These are phyloP conservation scores for Acer saccharum DNA, from an alignment of 345 rosid genomes.

Conservation along the genomic window DNA sequence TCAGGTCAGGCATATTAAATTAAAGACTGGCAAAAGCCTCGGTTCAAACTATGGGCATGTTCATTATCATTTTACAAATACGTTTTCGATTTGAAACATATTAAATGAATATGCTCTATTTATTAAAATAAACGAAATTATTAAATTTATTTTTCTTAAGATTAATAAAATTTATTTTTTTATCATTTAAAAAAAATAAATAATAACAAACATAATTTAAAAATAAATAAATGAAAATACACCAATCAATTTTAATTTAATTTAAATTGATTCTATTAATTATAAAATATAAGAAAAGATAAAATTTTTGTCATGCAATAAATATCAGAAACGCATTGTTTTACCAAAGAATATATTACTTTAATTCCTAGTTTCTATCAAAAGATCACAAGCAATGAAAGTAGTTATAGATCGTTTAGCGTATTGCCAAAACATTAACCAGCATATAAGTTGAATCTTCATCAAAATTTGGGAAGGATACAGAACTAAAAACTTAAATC, in stretches of 20 bases:
- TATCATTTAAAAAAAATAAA: too few species aligned
- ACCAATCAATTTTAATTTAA: too few species aligned
- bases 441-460: background rate
- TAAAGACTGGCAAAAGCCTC: background rate
- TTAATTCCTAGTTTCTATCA: background rate
- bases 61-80: too few species aligned
- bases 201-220: too few species aligned
- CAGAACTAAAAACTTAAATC: background rate
- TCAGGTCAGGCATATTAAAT: background rate
- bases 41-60: background rate
- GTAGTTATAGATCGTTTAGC: background rate
- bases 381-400: background rate
- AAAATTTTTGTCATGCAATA: background rate
- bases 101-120: too few species aligned
- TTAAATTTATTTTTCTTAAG: too few species aligned
- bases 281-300: too few species aligned
- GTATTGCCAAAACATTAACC: background rate
- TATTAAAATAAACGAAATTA: too few species aligned
- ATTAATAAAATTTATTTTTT: too few species aligned
- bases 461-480: background rate
- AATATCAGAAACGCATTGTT: background rate
- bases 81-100: too few species aligned
- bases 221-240: too few species aligned
- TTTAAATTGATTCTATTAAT: too few species aligned
- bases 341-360: background rate